A percentile compares a stretch with the other conserved stretches of the same genome.
phyloP scores from a whole-genome alignment of 108 stramenopile species.

The Cyclotella cryptica region DNA sequence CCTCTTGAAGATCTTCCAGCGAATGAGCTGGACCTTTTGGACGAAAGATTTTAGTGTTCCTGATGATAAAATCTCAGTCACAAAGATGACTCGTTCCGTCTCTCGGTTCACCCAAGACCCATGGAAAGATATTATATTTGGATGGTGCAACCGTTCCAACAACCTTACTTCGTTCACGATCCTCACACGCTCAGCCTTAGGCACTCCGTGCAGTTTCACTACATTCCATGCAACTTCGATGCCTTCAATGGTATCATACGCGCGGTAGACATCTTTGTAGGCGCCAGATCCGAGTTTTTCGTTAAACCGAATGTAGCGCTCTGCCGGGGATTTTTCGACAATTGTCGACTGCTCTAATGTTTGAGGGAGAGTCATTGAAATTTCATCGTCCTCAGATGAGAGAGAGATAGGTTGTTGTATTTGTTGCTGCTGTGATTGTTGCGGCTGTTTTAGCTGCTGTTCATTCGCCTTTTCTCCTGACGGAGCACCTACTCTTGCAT shows the following conservation, averaged over 20 bases:
- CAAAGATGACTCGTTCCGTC: constrained; percentile 91
- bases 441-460: constrained; percentile 1
- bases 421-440: constrained; percentile 8
- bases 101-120: constrained; percentile 98
- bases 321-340: constrained; percentile 89
- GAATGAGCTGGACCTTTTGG: constrained; percentile 94
- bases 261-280: constrained; percentile 96
- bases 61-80: constrained; percentile 96
- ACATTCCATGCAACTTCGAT: constrained; percentile 99
- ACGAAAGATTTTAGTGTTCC: constrained; percentile 94
- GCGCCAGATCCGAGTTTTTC: constrained; percentile 95
- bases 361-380: constrained; percentile 30
- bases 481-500: not conserved
- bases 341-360: constrained; percentile 53
- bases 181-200: constrained; percentile 86
- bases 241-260: constrained; percentile 97
- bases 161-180: constrained; percentile 97
- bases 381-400: constrained; percentile 50
- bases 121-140: constrained; percentile 97
- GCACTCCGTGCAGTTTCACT: constrained; percentile 89
- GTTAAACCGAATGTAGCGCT: constrained; percentile 95
- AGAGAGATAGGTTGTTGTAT: not conserved
- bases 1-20: constrained; percentile 96
- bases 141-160: constrained; percentile 94
- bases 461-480: not conserved